Percentiles rank a stretch among this genome's conserved stretches.
These are phyloP conservation scores for Zangia roseola DNA, from an alignment of 768 basidiomycete species.

Conservation along the genomic window DNA sequence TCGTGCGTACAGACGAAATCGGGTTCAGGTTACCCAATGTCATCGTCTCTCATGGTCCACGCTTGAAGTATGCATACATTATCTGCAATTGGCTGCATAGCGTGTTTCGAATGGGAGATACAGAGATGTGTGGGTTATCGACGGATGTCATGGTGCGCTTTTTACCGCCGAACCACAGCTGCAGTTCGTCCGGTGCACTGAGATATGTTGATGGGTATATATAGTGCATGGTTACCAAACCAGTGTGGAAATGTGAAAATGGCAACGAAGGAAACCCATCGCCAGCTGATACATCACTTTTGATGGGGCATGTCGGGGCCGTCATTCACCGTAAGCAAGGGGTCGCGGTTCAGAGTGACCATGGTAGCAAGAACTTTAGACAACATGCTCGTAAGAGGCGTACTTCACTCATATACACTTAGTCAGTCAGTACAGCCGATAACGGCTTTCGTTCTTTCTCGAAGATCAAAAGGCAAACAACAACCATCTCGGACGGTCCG, in stretches of 20 bases:
- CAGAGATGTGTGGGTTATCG: slow-evolving; percentile 1
- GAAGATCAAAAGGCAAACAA: too few species aligned
- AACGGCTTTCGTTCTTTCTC: too few species aligned
- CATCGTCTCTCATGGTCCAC: slow-evolving; percentile 14
- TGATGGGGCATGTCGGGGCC: too few species aligned
- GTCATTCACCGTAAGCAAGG: not conserved
- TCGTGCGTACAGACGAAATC: not conserved
- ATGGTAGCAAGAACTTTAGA: slow-evolving; percentile 1
- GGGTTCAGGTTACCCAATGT: slow-evolving; percentile 1
- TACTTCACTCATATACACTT: too few species aligned
- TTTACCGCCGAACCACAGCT: not conserved
- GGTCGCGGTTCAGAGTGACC: not conserved
- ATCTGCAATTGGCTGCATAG: slow-evolving; percentile 9
- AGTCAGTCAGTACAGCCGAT: too few species aligned
- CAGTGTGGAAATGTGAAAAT: too few species aligned
- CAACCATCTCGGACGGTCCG: too few species aligned
- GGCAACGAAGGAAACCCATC: too few species aligned
- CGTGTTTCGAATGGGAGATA: slow-evolving; percentile 1
- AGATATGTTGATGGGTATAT: not conserved
- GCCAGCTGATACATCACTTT: too few species aligned
- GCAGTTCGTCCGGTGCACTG: not conserved
- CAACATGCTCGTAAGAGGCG: not conserved
- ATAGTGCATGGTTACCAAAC: too few species aligned
- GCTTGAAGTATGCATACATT: slow-evolving; percentile 7
- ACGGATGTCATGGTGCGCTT: slow-evolving; percentile 7